phyloP scores from a whole-genome alignment of 805 yeast genomes.

The Ogataea zsoltii region DNA sequence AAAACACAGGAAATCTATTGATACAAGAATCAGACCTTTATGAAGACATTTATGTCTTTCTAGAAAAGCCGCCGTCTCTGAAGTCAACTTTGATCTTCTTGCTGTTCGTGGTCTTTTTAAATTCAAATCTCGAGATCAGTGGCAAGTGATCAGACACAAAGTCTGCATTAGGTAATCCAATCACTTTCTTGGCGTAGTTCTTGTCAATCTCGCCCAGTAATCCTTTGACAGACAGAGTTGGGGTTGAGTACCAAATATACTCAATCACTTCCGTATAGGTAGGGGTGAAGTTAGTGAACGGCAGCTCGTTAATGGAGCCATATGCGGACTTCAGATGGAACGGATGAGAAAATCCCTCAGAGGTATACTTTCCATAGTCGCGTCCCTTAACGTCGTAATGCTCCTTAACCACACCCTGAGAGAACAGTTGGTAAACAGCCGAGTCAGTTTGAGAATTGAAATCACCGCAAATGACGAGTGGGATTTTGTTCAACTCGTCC shows the following conservation, averaged over 20 bases:
- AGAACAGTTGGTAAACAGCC: conserved; percentile 89
- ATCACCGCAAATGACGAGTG: conserved; percentile 92
- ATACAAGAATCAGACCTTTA: not conserved
- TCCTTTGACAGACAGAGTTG: conserved; percentile 79
- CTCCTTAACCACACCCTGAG: conserved; percentile 74
- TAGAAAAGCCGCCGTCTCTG: conserved; percentile 28
- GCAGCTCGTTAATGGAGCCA: conserved; percentile 80
- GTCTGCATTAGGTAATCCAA: conserved; percentile 93
- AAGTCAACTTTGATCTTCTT: conserved; percentile 32
- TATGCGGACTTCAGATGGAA: conserved; percentile 85
- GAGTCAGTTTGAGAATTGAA: conserved; percentile 84
- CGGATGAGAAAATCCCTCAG: conserved; percentile 80
- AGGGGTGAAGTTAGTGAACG: conserved; percentile 94
- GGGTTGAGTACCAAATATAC: conserved; percentile 91
- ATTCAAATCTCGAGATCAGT: conserved; percentile 74
- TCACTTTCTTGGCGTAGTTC: conserved; percentile 69
- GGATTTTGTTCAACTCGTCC: conserved; percentile 46
- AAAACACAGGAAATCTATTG: not conserved
- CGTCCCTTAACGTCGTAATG: conserved; percentile 84
- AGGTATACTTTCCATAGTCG: conserved; percentile 89
- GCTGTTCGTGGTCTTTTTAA: conserved; percentile 45
- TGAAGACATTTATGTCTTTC: conserved; percentile 27
- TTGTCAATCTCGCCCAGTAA: conserved; percentile 81
- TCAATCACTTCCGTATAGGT: conserved; percentile 91
- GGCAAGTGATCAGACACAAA: conserved; percentile 95